Conservation (phyloP, 345 rosid species). For the Lepidium aucheri region DNA sequence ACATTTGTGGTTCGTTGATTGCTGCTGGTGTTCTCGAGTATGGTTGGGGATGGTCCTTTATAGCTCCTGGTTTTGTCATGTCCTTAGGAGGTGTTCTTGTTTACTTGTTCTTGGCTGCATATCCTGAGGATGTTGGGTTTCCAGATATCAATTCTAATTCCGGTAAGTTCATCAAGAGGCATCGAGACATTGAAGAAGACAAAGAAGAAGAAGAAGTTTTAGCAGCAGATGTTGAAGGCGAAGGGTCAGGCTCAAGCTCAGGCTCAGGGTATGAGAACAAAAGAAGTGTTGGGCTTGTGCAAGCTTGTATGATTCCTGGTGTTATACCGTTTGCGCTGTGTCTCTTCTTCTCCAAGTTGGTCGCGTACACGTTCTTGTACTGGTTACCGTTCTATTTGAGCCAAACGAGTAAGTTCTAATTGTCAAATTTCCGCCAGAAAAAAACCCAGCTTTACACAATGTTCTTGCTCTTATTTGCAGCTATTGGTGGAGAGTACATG, state of each 20-base stretch:
- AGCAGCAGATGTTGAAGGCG: slow-evolving; percentile 9
- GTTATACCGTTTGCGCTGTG: slow-evolving; percentile 85
- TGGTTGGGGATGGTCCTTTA: slow-evolving; percentile 98
- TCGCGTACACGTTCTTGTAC: slow-evolving; percentile 85
- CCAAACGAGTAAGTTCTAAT: slow-evolving; percentile 54
- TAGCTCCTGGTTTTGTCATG: slow-evolving; percentile 69
- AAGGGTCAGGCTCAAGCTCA: slow-evolving; percentile 3
- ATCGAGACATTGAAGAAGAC: neutral
- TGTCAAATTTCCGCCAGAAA: neutral
- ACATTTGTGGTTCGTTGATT: slow-evolving; percentile 78
- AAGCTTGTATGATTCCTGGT: slow-evolving; percentile 90
- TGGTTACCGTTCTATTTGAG: slow-evolving; percentile 93
- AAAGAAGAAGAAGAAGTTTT: slow-evolving; percentile 12
- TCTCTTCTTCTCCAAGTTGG: slow-evolving; percentile 86
- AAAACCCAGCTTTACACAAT: neutral
- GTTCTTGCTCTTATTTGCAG: slow-evolving; percentile 35
- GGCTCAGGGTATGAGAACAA: slow-evolving; percentile 35
- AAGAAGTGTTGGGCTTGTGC: slow-evolving; percentile 69
- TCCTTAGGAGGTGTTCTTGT: slow-evolving; percentile 61
- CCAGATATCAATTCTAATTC: slow-evolving; percentile 33
- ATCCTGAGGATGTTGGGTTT: slow-evolving; percentile 89
- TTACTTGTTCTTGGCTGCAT: slow-evolving; percentile 73
- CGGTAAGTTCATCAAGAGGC: slow-evolving; percentile 38
- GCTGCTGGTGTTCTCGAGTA: slow-evolving; percentile 82
- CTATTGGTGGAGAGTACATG: slow-evolving; percentile 77